Conservation (phyloP, 176 grass and related monocot species). For the Thalia dealbata region DNA sequence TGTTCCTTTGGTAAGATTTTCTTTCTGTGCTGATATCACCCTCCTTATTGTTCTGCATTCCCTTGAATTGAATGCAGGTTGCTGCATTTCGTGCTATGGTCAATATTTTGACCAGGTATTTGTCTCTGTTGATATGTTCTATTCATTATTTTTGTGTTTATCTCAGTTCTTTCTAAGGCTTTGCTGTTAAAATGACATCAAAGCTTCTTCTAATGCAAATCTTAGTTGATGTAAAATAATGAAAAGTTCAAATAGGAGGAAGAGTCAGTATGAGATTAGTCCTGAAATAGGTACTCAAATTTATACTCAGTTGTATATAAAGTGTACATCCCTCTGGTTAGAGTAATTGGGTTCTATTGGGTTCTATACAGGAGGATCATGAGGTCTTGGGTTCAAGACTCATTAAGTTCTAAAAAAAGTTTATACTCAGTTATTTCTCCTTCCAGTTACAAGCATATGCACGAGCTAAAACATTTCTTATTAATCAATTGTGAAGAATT, state of each 20-base stretch:
- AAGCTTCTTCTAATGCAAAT: background rate
- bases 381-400: too few relatives aligned
- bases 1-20: too few relatives aligned
- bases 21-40: too few relatives aligned
- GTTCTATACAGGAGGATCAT: too few relatives aligned
- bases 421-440: background rate
- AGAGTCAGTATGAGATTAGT: background rate
- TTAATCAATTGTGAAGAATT: too few relatives aligned
- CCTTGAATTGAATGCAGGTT: conserved; percentile 36
- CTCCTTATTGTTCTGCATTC: too few relatives aligned
- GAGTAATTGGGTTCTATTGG: too few relatives aligned
- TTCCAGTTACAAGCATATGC: too few relatives aligned
- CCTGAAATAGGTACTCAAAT: background rate
- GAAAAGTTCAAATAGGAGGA: background rate
- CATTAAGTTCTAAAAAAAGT: too few relatives aligned
- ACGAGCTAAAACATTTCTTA: too few relatives aligned
- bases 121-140: conserved; percentile 19
- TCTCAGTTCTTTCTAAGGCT: conserved; percentile 7
- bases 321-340: too few relatives aligned
- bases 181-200: background rate
- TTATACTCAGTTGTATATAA: background rate
- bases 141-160: conserved; percentile 16
- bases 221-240: background rate
- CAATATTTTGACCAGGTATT: conserved; percentile 90
- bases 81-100: conserved; percentile 99